Percentiles rank a stretch among this genome's conserved stretches.
These are phyloP conservation scores for Xylaria sp. DNA, from an alignment of 2,329 filamentous ascomycete species.

Conservation along the genomic window DNA sequence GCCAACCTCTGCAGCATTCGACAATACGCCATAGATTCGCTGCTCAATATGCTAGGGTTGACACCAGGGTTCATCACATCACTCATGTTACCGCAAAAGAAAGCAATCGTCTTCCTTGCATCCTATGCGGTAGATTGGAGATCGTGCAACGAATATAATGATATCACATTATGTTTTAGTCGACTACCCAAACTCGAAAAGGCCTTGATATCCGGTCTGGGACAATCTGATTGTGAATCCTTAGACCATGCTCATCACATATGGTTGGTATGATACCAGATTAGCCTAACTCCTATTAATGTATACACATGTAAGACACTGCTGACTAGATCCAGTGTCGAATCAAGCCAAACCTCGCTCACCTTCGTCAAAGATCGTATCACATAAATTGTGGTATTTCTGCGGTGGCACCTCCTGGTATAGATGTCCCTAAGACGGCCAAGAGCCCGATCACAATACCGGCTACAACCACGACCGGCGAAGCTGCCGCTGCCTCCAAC, in stretches of 20 bases:
- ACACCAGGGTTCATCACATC: neutral
- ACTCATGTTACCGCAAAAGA: conserved; percentile 1
- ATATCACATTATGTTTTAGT: conserved; percentile 11
- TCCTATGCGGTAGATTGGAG: conserved; percentile 19
- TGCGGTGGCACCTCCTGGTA: neutral
- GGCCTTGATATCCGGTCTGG: neutral
- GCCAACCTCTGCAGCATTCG: neutral
- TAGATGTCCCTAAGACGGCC: neutral
- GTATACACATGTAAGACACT: neutral
- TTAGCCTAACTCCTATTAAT: neutral
- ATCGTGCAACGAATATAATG: conserved; percentile 9
- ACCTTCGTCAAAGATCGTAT: conserved; percentile 4
- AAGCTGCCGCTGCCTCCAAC: neutral
- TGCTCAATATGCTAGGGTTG: conserved; percentile 6
- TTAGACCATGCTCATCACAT: conserved; percentile 3
- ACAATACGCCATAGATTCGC: neutral
- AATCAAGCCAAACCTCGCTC: conserved; percentile 1
- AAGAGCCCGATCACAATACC: neutral
- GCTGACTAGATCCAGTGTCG: neutral
- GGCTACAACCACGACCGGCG: neutral
- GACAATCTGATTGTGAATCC: neutral
- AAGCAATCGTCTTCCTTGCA: conserved; percentile 13
- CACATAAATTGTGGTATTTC: neutral
- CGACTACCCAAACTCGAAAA: neutral
- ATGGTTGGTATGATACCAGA: neutral